A percentile compares a stretch with the other conserved stretches of the same genome.
These are phyloP conservation scores for Escovopsis weberi DNA, from an alignment of 2,329 filamentous ascomycete species.

Conservation along the genomic window DNA sequence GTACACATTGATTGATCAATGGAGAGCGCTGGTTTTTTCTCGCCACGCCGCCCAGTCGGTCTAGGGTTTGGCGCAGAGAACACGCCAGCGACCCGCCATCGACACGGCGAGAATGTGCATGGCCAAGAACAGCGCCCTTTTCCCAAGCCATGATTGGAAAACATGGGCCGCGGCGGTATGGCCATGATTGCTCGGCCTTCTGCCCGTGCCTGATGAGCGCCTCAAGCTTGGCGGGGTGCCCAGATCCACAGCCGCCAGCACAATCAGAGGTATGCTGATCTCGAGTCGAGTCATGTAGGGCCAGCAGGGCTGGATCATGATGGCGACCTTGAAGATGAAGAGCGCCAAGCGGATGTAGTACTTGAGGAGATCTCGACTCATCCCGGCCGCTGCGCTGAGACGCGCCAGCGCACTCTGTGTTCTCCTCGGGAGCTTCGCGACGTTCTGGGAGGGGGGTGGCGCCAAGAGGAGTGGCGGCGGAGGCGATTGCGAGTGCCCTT, in stretches of 20 bases:
- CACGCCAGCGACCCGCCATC: conserved; percentile 19
- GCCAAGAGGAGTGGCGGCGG: conserved; percentile 34
- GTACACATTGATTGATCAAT: too few species aligned
- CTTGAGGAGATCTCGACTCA: conserved; percentile 16
- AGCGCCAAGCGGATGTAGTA: conserved; percentile 37
- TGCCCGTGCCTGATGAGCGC: background rate
- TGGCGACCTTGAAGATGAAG: conserved; percentile 55
- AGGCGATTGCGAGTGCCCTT: conserved; percentile 3
- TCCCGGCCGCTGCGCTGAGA: conserved; percentile 10
- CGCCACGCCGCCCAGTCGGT: conserved; percentile 19
- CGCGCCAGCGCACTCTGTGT: conserved; percentile 22
- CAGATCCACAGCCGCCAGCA: conserved; percentile 55
- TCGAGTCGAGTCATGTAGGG: conserved; percentile 53
- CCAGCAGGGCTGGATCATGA: conserved; percentile 53
- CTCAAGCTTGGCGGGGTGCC: conserved; percentile 18
- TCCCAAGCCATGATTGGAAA: conserved; percentile 16
- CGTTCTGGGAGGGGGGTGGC: conserved; percentile 24
- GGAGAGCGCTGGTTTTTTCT: background rate
- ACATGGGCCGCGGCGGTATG: conserved; percentile 7
- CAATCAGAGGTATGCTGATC: conserved; percentile 52
- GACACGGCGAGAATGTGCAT: conserved; percentile 22
- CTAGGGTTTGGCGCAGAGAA: conserved; percentile 16
- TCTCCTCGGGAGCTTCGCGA: conserved; percentile 18
- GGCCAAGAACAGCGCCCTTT: conserved; percentile 16
- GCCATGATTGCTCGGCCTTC: conserved; percentile 5